phyloP scores from a whole-genome alignment of 2,329 filamentous ascomycete species.

The Beauveria australis region DNA sequence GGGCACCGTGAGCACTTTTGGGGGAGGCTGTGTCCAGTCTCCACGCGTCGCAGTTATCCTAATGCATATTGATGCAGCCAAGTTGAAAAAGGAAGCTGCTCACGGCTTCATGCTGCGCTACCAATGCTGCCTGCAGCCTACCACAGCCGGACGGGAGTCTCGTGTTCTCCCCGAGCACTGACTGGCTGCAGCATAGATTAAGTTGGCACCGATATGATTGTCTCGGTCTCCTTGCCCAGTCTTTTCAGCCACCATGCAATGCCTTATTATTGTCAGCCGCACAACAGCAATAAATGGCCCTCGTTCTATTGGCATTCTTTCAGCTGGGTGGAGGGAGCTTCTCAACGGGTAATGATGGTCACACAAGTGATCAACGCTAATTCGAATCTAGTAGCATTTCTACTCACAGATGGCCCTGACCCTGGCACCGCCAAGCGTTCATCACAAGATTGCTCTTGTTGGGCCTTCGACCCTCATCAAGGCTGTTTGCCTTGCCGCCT shows the following conservation, averaged over 20 bases:
- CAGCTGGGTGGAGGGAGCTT: neutral
- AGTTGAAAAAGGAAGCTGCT: constrained; percentile 2
- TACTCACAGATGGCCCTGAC: neutral
- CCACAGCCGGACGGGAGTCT: neutral
- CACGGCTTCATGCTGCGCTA: neutral
- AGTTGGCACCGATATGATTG: constrained; percentile 1
- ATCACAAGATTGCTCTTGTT: neutral
- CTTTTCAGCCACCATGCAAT: neutral
- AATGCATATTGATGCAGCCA: neutral
- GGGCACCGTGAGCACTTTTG: neutral
- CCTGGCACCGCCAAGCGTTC: neutral
- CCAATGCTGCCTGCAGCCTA: neutral
- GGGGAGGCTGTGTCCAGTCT: neutral
- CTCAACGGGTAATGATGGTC: no score
- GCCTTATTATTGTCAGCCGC: neutral
- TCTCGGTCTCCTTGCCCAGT: neutral
- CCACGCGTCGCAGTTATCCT: neutral
- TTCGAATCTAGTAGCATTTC: neutral
- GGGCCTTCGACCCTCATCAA: neutral
- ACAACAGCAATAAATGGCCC: neutral
- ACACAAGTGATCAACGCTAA: neutral
- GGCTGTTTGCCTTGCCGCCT: neutral
- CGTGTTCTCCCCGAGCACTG: neutral
- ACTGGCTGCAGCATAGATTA: constrained; percentile 5
- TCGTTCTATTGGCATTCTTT: constrained; percentile 1